phyloP scores from a whole-genome alignment of 305 asterid genomes.

The Fraxinus sp. region DNA sequence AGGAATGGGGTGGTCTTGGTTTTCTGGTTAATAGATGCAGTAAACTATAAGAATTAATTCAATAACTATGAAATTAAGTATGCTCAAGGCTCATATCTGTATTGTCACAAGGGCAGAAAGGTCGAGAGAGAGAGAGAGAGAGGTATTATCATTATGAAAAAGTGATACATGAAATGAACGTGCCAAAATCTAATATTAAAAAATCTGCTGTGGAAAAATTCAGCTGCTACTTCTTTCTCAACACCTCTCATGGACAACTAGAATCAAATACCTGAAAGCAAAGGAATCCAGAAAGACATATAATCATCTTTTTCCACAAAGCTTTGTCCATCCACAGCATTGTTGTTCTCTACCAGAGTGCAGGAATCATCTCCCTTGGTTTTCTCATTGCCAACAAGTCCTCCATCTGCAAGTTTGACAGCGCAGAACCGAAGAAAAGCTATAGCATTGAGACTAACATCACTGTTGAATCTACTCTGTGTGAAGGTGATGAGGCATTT shows the following conservation, averaged over 20 bases:
- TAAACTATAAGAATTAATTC: conserved; percentile 2
- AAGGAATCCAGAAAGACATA: conserved; percentile 78
- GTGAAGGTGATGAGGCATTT: conserved; percentile 96
- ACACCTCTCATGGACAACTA: conserved; percentile 18
- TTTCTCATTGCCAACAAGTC: conserved; percentile 69
- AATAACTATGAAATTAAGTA: conserved; percentile 4
- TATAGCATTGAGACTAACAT: conserved; percentile 96
- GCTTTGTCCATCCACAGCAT: conserved; percentile 53
- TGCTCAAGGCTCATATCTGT: background rate
- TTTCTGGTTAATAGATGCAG: background rate
- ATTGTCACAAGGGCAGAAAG: background rate
- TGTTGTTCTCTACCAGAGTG: conserved; percentile 33
- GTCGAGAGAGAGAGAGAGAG: background rate
- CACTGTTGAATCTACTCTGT: conserved; percentile 89
- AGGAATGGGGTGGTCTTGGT: conserved; percentile 6
- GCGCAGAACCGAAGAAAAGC: conserved; percentile 99
- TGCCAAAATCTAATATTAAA: background rate
- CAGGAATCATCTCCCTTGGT: conserved; percentile 45
- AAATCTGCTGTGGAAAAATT: background rate
- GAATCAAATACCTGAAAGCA: conserved; percentile 71
- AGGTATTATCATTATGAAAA: background rate
- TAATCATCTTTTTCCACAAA: conserved; percentile 62
- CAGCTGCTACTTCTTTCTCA: conserved; percentile 19
- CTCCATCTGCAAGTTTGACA: conserved; percentile 95
- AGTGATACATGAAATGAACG: background rate